Percentiles rank a stretch among this genome's conserved stretches.
These are phyloP conservation scores for Aspergillus cavernicola DNA, from an alignment of 495 filamentous ascomycete species.

Conservation along the genomic window DNA sequence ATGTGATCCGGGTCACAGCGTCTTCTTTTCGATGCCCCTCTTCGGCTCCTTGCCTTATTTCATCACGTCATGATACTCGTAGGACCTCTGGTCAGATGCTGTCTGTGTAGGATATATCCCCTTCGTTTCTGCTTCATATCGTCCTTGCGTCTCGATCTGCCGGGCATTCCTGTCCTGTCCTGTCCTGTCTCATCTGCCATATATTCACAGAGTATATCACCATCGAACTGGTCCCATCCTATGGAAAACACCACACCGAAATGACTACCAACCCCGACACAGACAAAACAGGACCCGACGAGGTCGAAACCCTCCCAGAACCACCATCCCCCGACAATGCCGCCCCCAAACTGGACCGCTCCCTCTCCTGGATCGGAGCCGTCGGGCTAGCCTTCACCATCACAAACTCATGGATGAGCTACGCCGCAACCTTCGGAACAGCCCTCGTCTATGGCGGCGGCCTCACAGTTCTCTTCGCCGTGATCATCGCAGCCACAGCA, in stretches of 20 bases:
- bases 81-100: no score
- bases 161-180: no score
- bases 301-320: not conserved
- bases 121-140: no score
- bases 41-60: not conserved
- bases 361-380: not conserved
- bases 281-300: not conserved
- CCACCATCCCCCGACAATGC: not conserved
- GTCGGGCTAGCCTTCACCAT: slow-evolving; percentile 16
- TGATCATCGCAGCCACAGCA: slow-evolving; percentile 18
- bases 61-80: not conserved
- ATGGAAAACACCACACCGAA: not conserved
- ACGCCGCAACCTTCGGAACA: slow-evolving; percentile 19
- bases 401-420: slow-evolving; percentile 26
- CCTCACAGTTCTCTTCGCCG: slow-evolving; percentile 18
- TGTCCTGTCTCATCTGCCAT: no score
- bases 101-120: no score
- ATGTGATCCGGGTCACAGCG: not conserved
- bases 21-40: not conserved
- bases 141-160: no score
- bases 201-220: no score
- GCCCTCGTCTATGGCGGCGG: slow-evolving; percentile 23
- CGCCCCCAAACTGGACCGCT: not conserved
- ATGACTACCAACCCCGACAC: not conserved
- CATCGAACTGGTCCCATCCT: not conserved